Evolutionary conservation across 1,284 basidiomycete species (phyloP), one percentile per base, ranked within the genome.

Genomic region (Phellopilus nigrolimitatus): DNA sequence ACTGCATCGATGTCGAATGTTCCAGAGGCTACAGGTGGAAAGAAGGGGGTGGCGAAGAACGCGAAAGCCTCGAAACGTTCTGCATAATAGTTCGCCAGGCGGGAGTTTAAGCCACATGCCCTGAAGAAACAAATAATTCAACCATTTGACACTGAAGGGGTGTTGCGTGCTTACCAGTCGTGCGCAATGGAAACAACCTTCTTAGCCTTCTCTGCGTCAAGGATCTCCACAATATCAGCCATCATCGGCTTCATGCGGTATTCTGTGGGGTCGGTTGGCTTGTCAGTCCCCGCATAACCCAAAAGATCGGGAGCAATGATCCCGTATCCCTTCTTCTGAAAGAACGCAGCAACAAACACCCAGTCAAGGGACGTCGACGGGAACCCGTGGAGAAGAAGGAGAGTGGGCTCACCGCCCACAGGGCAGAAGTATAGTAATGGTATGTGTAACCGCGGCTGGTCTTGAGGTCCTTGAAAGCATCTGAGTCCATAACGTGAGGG

Each of bases 361-460:
- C 68, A 69, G 36, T 63, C 61, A 21, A 53, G 44, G 1, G 60
- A 59, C 2, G 50, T 57, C 3, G 62, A 60, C 0, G 65, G 65
- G 51, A 63, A 66, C 12, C 65, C 64, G 55, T 66, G 64, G 8
- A 64, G 39, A 46, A 64, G 60, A 9, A 66, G 49, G 8, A 66
- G 42, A 1, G 58, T 62, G 3, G 58, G 56, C 30, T 58, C 55
- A 7, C 33, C 13, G 10, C 13, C 40, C 9, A 28, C 1, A 9
- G 60, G 40, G 63, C 61, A 24, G 57, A 48, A 31, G 57, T 57
- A 54, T 61, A 67, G 54, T 71, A 71, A 34, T 60, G 61, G 55
- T 72, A 72, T 4, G 56, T 66, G 49, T 69, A 56, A 15, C 68
- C 71, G 4, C 71, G 66, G 25, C 62, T 59, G 40, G 65, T 66